Evolutionary conservation across 106 monocot species (phyloP).

Genomic region (Phalaenopsis aphrodite): DNA sequence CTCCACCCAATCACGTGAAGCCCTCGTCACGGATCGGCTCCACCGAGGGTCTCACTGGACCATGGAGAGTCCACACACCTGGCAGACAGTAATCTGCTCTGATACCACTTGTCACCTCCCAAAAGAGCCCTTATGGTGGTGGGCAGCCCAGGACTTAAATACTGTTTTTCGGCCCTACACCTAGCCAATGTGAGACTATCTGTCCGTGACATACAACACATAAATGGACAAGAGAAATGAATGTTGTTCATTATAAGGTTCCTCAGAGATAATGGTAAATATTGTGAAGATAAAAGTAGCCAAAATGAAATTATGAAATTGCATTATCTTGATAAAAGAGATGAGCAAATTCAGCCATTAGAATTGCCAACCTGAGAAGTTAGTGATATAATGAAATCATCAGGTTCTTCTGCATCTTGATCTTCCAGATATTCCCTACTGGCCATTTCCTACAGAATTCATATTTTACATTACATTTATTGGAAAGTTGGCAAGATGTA

Average conservation of each 20-base stretch:
- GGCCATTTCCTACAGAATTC: constrained; percentile 70
- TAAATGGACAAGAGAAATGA: too few species aligned
- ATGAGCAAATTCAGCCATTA: background rate
- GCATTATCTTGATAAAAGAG: background rate
- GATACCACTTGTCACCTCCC: too few species aligned
- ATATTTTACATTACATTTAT: constrained; percentile 6
- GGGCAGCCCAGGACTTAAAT: too few species aligned
- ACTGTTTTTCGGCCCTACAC: too few species aligned
- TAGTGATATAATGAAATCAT: constrained; percentile 95
- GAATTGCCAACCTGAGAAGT: constrained; percentile 60
- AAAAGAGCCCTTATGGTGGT: too few species aligned
- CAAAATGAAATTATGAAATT: background rate
- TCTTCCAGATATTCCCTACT: constrained; percentile 86
- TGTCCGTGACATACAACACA: too few species aligned
- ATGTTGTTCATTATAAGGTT: background rate
- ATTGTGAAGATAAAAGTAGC: background rate
- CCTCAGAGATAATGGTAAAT: background rate
- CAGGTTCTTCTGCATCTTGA: constrained; percentile 98
- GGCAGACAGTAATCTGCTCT: too few species aligned
- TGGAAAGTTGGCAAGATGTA: background rate
- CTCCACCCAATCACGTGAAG: too few species aligned
- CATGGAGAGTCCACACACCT: too few species aligned
- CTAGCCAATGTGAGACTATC: too few species aligned
- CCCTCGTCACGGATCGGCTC: too few species aligned
- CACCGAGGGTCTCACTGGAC: too few species aligned